Percentiles rank a stretch among this genome's conserved stretches.
Conservation (phyloP, 176 grass and related monocot genomes). For the Ampelocalamus luodianensis region DNA sequence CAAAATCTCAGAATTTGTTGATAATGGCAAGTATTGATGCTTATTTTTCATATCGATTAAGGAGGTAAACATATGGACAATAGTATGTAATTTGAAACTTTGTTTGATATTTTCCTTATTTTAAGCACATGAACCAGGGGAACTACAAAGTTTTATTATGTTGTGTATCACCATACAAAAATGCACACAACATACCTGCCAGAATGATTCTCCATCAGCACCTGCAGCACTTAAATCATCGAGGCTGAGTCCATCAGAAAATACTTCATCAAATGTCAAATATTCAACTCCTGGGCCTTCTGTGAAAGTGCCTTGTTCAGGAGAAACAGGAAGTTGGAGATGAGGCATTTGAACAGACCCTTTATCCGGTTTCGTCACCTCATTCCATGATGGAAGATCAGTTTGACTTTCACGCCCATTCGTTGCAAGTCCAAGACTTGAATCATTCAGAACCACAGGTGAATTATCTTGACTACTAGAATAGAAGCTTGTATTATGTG, state of each 20-base stretch:
- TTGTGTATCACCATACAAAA: neutral
- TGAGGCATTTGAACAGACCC: constrained; percentile 48
- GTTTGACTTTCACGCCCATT: constrained; percentile 43
- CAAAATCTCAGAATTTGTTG: constrained; percentile 20
- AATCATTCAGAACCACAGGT: constrained; percentile 45
- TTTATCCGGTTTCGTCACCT: constrained; percentile 39
- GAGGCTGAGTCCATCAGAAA: constrained; percentile 55
- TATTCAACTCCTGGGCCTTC: constrained; percentile 57
- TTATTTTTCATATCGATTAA: constrained; percentile 9
- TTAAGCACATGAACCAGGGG: neutral
- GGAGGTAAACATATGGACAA: neutral
- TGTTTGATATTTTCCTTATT: neutral
- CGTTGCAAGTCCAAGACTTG: constrained; percentile 32
- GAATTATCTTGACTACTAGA: constrained; percentile 45
- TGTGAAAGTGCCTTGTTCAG: constrained; percentile 27
- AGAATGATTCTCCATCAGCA: constrained; percentile 55
- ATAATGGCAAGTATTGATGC: neutral
- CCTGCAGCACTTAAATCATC: constrained; percentile 44
- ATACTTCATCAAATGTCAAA: constrained; percentile 60
- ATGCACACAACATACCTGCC: constrained; percentile 50
- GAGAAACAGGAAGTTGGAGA: constrained; percentile 46
- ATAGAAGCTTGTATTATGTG: constrained; percentile 51
- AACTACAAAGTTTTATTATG: constrained; percentile 6
- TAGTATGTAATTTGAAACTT: neutral
- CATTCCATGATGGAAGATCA: constrained; percentile 55